phyloP scores from a whole-genome alignment of 129 eudicot genomes.

The Flaveria brownii region DNA sequence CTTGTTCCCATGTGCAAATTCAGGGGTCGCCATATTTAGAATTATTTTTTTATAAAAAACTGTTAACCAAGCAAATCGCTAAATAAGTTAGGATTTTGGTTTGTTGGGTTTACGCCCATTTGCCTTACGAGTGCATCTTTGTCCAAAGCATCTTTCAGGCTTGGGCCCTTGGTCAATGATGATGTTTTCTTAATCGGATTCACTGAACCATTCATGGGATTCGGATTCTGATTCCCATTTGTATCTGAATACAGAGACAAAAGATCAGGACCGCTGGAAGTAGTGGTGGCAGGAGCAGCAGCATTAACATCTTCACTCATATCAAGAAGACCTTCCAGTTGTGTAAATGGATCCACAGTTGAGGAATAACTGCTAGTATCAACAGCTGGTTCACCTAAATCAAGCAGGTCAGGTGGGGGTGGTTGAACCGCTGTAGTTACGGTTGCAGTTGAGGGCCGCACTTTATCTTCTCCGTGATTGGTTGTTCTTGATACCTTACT shows the following conservation, averaged over 20 bases:
- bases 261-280: conserved; percentile 57
- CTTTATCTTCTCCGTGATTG: conserved; percentile 42
- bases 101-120: conserved; percentile 87
- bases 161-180: conserved; percentile 76
- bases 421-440: conserved; percentile 36
- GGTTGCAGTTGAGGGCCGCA: conserved; percentile 30
- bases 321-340: conserved; percentile 88
- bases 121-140: conserved; percentile 91
- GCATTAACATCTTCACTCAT: conserved; percentile 44
- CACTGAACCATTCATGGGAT: conserved; percentile 34
- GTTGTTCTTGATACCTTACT: conserved; percentile 52
- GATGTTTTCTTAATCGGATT: conserved; percentile 29
- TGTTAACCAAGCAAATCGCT: conserved; percentile 81
- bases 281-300: conserved; percentile 33
- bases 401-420: conserved; percentile 84
- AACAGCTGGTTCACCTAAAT: conserved; percentile 69
- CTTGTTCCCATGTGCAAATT: conserved; percentile 17
- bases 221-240: conserved; percentile 31
- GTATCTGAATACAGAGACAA: conserved; percentile 62
- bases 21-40: background rate
- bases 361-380: conserved; percentile 35
- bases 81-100: conserved; percentile 85
- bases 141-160: conserved; percentile 66
- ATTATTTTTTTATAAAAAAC: background rate
- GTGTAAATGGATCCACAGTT: conserved; percentile 65